Percentiles rank a stretch among this genome's conserved stretches.
These are phyloP conservation scores for Penstemon eatonii DNA, from an alignment of 257 asterid genomes.

Conservation along the genomic window DNA sequence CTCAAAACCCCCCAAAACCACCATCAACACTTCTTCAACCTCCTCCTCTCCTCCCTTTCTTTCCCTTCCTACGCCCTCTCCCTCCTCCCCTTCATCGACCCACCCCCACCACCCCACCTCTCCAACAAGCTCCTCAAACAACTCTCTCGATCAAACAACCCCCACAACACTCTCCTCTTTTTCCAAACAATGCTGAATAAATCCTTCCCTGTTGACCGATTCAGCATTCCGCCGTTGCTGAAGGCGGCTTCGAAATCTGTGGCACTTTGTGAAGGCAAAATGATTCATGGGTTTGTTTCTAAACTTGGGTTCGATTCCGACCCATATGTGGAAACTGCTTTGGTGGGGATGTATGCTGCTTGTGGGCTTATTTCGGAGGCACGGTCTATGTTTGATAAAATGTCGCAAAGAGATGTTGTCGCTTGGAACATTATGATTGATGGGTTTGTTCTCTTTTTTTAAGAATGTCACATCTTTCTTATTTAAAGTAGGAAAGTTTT, in stretches of 20 bases:
- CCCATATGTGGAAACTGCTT: constrained; percentile 73
- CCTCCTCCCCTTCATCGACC: constrained; percentile 46
- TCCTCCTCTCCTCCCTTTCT: constrained; percentile 55
- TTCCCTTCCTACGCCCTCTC: constrained; percentile 63
- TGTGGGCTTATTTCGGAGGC: constrained; percentile 61
- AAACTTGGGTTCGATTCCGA: constrained; percentile 57
- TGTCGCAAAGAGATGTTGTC: constrained; percentile 62
- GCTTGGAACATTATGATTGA: constrained; percentile 74
- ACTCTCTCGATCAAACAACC: constrained; percentile 51
- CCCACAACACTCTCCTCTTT: constrained; percentile 43
- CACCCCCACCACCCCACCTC: constrained; percentile 43
- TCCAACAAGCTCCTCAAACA: constrained; percentile 50
- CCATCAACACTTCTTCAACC: constrained; percentile 45
- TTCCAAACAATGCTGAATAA: constrained; percentile 41
- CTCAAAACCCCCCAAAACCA: constrained; percentile 42
- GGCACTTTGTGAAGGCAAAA: constrained; percentile 50
- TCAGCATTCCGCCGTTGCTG: constrained; percentile 62
- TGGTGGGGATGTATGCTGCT: constrained; percentile 56
- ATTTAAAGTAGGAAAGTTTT: constrained; percentile 16
- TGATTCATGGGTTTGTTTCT: constrained; percentile 61
- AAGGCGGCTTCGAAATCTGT: constrained; percentile 53
- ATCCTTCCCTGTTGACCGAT: constrained; percentile 46
- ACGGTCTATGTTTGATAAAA: constrained; percentile 72
- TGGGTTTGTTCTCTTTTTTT: constrained; percentile 47
- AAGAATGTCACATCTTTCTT: constrained; percentile 1